phyloP scores from a whole-genome alignment of 225 moss, liverwort and hornwort genomes.

The Marchantia paleacea region DNA sequence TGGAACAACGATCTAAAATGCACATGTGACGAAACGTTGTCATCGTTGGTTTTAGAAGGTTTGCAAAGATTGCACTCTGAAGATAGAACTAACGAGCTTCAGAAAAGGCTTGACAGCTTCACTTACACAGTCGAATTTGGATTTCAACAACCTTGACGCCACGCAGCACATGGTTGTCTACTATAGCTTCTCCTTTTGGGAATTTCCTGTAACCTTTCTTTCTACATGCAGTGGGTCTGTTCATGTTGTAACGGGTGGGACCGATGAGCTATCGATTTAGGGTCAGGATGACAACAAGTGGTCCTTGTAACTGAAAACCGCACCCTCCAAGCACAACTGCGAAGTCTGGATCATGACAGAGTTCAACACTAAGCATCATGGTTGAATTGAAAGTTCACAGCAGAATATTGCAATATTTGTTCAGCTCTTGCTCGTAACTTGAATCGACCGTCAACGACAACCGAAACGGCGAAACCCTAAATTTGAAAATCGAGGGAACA shows the following conservation, averaged over 20 bases:
- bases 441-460: not conserved
- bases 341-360: too few relatives aligned
- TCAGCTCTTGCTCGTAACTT: not conserved
- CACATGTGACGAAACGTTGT: too few relatives aligned
- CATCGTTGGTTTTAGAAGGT: too few relatives aligned
- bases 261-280: not conserved
- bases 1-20: too few relatives aligned
- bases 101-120: not conserved
- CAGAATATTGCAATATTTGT: not conserved
- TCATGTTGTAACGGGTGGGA: not conserved
- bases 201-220: not conserved
- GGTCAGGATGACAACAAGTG: not conserved
- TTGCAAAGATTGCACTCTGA: not conserved
- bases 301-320: not conserved
- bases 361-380: not conserved
- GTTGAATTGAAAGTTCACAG: not conserved
- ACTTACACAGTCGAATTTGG: not conserved
- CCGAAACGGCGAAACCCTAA: not conserved
- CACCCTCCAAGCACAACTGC: not conserved
- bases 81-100: not conserved
- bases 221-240: not conserved
- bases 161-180: not conserved
- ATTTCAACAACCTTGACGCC: not conserved
- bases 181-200: not conserved
- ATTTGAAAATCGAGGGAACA: not conserved